These are phyloP conservation scores for Ascomycota sp. DNA, from an alignment of 2,329 filamentous ascomycete species.

Conservation along the genomic window DNA sequence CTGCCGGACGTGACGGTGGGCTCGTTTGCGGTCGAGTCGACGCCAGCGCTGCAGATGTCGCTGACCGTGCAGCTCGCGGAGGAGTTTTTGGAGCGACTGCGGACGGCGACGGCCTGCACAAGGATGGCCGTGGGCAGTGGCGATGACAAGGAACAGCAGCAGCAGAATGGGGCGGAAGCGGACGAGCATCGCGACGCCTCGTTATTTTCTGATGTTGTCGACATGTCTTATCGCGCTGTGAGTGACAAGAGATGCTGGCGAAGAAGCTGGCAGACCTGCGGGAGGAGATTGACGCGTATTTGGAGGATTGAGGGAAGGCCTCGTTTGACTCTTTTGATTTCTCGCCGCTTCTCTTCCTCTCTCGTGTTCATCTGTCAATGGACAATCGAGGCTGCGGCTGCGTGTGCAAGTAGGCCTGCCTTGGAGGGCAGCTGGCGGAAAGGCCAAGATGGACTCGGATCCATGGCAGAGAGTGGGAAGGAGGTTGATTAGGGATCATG, in stretches of 20 bases:
- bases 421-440: too few species aligned
- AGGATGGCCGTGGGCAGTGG: slow-evolving; percentile 6
- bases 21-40: slow-evolving; percentile 18
- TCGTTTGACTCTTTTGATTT: too few species aligned
- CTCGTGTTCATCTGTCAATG: too few species aligned
- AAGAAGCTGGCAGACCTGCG: slow-evolving; percentile 13
- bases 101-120: slow-evolving; percentile 11
- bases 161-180: neutral
- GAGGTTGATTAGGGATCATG: too few species aligned
- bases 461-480: too few species aligned
- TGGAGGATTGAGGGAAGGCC: slow-evolving; percentile 9
- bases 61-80: slow-evolving; percentile 21
- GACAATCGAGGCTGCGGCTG: too few species aligned
- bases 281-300: slow-evolving; percentile 12
- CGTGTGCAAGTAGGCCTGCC: too few species aligned
- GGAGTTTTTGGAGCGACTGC: slow-evolving; percentile 17
- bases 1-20: slow-evolving; percentile 20
- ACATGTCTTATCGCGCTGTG: slow-evolving; percentile 11
- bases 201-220: slow-evolving; percentile 13
- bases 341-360: too few species aligned
- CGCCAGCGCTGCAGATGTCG: slow-evolving; percentile 20
- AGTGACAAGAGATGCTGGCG: slow-evolving; percentile 11
- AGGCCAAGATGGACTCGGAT: too few species aligned
- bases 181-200: slow-evolving; percentile 6
- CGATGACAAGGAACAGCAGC: neutral